These are phyloP conservation scores for Aspergillus sp. DNA, from an alignment of 2,329 filamentous ascomycete species.

Conservation along the genomic window DNA sequence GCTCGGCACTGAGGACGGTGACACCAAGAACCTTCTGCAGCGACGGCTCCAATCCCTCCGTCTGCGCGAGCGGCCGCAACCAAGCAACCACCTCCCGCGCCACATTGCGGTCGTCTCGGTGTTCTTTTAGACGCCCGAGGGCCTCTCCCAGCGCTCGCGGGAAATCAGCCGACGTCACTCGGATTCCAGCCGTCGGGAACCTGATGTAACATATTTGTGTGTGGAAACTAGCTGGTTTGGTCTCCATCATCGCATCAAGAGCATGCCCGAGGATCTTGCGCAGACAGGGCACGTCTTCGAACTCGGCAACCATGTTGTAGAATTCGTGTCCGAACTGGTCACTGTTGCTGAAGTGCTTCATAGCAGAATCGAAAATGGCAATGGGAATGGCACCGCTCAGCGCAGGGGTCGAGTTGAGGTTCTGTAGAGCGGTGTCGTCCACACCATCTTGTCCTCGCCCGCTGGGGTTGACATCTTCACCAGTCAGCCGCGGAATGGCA, in stretches of 20 bases:
- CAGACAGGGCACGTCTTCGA: slow-evolving; percentile 57
- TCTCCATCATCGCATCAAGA: slow-evolving; percentile 50
- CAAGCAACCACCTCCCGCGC: slow-evolving; percentile 41
- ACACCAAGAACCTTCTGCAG: slow-evolving; percentile 43
- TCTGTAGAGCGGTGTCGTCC: slow-evolving; percentile 50
- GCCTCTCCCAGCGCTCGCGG: slow-evolving; percentile 59
- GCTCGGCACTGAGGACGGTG: slow-evolving; percentile 28
- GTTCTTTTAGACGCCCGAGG: slow-evolving; percentile 52
- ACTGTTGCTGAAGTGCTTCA: slow-evolving; percentile 64
- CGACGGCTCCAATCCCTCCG: slow-evolving; percentile 42
- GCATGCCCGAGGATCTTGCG: slow-evolving; percentile 64
- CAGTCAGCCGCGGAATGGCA: slow-evolving; percentile 49
- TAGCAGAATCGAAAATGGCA: slow-evolving; percentile 80
- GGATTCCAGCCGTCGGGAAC: slow-evolving; percentile 59
- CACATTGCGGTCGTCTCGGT: slow-evolving; percentile 33
- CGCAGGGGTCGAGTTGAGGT: slow-evolving; percentile 62
- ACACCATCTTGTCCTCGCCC: slow-evolving; percentile 44
- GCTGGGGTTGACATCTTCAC: slow-evolving; percentile 52
- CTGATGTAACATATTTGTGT: slow-evolving; percentile 63
- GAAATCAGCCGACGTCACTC: slow-evolving; percentile 58
- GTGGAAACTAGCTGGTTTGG: slow-evolving; percentile 51
- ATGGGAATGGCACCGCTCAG: slow-evolving; percentile 88
- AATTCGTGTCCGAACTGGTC: slow-evolving; percentile 61
- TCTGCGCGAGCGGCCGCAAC: slow-evolving; percentile 38
- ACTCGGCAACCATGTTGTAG: slow-evolving; percentile 68